phyloP scores from a whole-genome alignment of 108 stramenopile genomes.

The Bacterosira constricta region DNA sequence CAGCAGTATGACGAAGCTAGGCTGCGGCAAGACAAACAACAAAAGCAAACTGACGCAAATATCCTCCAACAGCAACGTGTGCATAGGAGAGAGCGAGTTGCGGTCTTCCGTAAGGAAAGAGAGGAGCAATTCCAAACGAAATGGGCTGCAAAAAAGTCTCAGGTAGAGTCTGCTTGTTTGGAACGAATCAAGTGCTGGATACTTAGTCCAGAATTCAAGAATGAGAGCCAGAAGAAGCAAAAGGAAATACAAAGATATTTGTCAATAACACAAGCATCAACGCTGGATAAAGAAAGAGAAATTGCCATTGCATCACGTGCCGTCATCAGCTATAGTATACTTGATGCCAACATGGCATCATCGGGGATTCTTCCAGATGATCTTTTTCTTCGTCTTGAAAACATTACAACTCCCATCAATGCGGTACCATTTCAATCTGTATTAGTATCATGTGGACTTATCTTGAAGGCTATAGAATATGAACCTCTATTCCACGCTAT shows the following conservation, averaged over 20 bases:
- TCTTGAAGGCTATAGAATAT: neutral
- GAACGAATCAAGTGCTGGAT: slow-evolving; percentile 8
- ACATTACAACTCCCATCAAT: neutral
- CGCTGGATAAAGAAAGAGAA: slow-evolving; percentile 18
- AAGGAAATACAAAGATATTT: slow-evolving; percentile 12
- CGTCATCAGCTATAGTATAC: slow-evolving; percentile 28
- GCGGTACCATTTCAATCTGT: slow-evolving; percentile 6
- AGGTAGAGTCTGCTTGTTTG: slow-evolving; percentile 8
- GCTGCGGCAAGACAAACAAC: neutral
- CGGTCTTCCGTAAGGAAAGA: neutral
- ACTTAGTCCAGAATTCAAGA: slow-evolving; percentile 17
- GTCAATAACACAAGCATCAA: slow-evolving; percentile 1
- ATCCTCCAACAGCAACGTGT: slow-evolving; percentile 9
- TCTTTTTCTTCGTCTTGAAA: slow-evolving; percentile 3
- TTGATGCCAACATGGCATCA: slow-evolving; percentile 20
- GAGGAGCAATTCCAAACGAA: slow-evolving; percentile 9
- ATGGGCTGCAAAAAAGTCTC: slow-evolving; percentile 16
- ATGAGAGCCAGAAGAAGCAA: slow-evolving; percentile 19
- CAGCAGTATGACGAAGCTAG: neutral
- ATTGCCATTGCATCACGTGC: slow-evolving; percentile 1
- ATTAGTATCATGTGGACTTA: slow-evolving; percentile 8
- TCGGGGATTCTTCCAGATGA: slow-evolving; percentile 7
- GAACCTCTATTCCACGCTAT: slow-evolving; percentile 8
- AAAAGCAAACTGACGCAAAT: slow-evolving; percentile 5
- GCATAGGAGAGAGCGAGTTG: slow-evolving; percentile 14